Percentiles rank a stretch among this genome's conserved stretches.
phyloP scores from a whole-genome alignment of 176 grass and related monocot species.

The Pharus latifolius region DNA sequence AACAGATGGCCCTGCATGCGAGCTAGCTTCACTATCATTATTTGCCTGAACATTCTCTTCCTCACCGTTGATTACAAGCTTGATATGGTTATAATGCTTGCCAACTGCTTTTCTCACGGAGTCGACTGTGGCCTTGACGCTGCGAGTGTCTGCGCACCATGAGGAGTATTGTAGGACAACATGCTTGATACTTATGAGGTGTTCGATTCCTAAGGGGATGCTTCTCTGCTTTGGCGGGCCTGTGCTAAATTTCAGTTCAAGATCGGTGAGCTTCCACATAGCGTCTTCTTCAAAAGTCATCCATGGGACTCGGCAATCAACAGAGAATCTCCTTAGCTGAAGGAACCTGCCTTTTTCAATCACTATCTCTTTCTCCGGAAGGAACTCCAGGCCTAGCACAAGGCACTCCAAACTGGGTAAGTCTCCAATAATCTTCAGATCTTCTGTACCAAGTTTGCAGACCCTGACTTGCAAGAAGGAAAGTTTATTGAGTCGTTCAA shows the following conservation, averaged over 20 bases:
- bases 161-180: background rate
- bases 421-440: background rate
- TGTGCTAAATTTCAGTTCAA: background rate
- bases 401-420: background rate
- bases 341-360: background rate
- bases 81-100: background rate
- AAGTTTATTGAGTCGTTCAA: fast-evolving
- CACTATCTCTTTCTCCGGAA: background rate
- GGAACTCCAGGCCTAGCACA: background rate
- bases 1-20: too few species aligned
- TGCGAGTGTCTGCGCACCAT: too few species aligned
- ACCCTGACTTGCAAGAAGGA: background rate
- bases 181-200: background rate
- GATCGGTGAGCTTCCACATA: background rate
- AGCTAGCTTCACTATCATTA: too few species aligned
- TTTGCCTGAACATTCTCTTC: too few species aligned
- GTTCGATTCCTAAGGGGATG: background rate
- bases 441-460: background rate
- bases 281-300: background rate
- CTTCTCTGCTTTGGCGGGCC: background rate
- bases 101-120: background rate
- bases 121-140: background rate
- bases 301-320: background rate
- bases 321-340: background rate
- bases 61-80: background rate